Base-by-base conservation (phyloP, 2,329 filamentous ascomycete species). In the Ophiostoma montium region DNA sequence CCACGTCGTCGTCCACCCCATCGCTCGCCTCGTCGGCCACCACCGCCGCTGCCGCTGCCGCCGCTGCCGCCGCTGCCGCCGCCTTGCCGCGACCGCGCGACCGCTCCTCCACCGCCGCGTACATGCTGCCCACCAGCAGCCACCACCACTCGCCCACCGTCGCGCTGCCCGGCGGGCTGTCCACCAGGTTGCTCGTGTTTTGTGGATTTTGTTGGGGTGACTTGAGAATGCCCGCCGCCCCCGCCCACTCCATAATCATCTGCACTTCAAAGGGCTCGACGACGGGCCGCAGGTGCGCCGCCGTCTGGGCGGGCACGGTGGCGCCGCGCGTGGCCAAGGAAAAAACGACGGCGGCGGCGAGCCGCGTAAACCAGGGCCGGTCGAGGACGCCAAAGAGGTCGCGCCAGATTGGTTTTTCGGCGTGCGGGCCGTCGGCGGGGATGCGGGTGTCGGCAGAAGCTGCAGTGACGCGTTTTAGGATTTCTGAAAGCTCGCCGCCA, bases 371-470 rank as follows among this genome's bases (percentile, higher is more conserved):
- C 49, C 79, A 71, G 0, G 67, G 63, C n/a, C 61, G 61, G 52
- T 85, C 72, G 1, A 75, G 57, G 6, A 72, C 66, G 8, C 76
- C 79, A 52, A 82, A 76, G 52, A 88, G 78, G 60, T 83, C 80
- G 47, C 78, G 74, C 84, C 84, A 89, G 47, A 86, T 72, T 0
- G 84, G 84, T 4, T 86, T 66, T 38, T 76, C 72, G 11, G 69
- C 68, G 5, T 57, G 58, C 2, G 66, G 63, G 1, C 70, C 68
- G 13, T 60, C 13, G 6, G 10, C 11, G 41, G 47, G 41, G 19
- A n/a, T n/a, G n/a, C n/a, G n/a, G n/a, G n/a, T n/a, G n/a, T n/a
- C n/a, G n/a, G n/a, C n/a, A n/a, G n/a, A n/a, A n/a, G n/a, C n/a
- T n/a, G n/a, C n/a, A n/a, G n/a, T n/a, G n/a, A n/a, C n/a, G n/a